These are phyloP conservation scores for Castanospermum australe DNA, from an alignment of 306 rosid genomes.

Conservation along the genomic window DNA sequence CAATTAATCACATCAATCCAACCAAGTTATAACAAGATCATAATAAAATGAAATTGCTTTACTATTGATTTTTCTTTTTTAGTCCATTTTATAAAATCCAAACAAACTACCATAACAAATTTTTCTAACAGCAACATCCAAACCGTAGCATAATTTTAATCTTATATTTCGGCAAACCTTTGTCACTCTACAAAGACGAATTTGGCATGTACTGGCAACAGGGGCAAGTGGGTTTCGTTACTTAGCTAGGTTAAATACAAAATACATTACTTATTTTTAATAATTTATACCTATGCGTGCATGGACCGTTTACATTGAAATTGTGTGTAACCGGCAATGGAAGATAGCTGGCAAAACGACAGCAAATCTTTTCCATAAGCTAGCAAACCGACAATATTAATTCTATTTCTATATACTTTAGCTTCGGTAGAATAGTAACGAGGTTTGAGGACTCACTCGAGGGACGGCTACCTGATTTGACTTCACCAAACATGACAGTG, in stretches of 20 bases:
- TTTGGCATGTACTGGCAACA: neutral
- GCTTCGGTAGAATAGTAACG: neutral
- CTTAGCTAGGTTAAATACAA: neutral
- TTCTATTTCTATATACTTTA: no score
- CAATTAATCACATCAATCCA: no score
- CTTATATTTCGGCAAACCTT: neutral
- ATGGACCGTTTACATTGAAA: neutral
- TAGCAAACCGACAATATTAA: neutral
- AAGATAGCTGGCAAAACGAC: neutral
- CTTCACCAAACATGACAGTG: slow-evolving; percentile 7
- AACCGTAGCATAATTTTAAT: neutral
- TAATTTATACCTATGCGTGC: neutral
- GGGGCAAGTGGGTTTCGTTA: neutral
- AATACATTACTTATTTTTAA: no score
- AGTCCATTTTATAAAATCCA: no score
- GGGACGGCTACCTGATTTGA: slow-evolving; percentile 4
- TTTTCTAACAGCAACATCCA: no score
- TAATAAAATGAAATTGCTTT: no score
- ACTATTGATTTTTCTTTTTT: no score
- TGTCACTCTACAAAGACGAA: neutral
- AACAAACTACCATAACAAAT: no score
- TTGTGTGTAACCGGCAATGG: neutral
- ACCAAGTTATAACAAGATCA: no score
- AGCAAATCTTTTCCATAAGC: neutral
- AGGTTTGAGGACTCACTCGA: neutral